Conservation (phyloP, 225 moss, liverwort and hornwort species). For the Physcomitrellopsis africana region DNA sequence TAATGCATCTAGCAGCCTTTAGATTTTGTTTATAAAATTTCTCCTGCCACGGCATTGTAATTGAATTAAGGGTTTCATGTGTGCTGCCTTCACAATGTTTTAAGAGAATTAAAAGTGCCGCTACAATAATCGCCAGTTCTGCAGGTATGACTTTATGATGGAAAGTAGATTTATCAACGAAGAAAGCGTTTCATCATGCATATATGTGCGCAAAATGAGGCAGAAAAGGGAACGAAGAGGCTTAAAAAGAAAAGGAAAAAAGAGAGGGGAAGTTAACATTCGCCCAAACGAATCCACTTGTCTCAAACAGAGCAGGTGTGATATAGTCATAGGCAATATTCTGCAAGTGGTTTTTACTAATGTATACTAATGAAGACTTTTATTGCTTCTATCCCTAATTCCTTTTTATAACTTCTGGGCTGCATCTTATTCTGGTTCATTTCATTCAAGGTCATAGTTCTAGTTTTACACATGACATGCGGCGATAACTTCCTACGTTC, state of each 20-base stretch:
- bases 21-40: slow-evolving; percentile 12
- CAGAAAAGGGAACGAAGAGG: slow-evolving; percentile 39
- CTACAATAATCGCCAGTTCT: slow-evolving; percentile 16
- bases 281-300: slow-evolving; percentile 31
- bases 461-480: not conserved
- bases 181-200: slow-evolving; percentile 37
- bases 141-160: slow-evolving; percentile 26
- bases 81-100: not conserved
- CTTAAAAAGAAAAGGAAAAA: slow-evolving; percentile 44
- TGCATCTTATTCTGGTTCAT: no score
- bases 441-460: not conserved
- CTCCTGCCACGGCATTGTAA: not conserved
- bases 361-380: slow-evolving; percentile 7
- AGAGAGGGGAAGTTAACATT: slow-evolving; percentile 26
- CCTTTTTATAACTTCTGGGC: slow-evolving; percentile 11
- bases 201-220: slow-evolving; percentile 42
- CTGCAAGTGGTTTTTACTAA: not conserved
- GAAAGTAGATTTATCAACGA: slow-evolving; percentile 33
- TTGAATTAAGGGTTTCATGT: not conserved
- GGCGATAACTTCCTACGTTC: slow-evolving; percentile 21
- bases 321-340: slow-evolving; percentile 20
- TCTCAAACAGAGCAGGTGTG: slow-evolving; percentile 39
- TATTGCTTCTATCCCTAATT: not conserved
- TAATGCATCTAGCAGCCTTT: not conserved
- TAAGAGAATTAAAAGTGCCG: slow-evolving; percentile 12